Evolutionary conservation across 106 monocot genomes (phyloP).

Genomic region (Dendrobium catenatum): DNA sequence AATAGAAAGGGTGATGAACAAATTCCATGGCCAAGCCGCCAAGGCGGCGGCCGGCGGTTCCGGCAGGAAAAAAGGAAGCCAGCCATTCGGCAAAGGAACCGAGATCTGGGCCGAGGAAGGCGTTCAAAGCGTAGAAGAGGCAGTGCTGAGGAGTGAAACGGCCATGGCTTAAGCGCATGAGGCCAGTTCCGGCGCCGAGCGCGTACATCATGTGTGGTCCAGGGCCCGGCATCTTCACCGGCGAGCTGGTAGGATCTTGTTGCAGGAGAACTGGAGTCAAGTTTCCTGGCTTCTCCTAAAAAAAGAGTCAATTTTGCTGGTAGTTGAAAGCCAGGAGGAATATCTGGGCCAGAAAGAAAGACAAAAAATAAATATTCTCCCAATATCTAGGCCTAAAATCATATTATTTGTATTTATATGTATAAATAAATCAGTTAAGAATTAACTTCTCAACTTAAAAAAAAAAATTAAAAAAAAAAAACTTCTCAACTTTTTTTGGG

Average conservation of each 20-base stretch:
- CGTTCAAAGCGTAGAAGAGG: constrained; percentile 73
- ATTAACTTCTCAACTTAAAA: too few species aligned
- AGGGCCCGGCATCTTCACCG: constrained; percentile 66
- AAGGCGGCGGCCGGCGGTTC: constrained; percentile 17
- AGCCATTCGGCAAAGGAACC: constrained; percentile 85
- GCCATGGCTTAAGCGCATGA: constrained; percentile 45
- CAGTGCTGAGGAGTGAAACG: constrained; percentile 81
- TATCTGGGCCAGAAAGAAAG: too few species aligned
- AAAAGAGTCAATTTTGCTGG: too few species aligned
- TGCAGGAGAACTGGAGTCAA: neutral
- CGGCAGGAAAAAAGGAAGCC: constrained; percentile 11
- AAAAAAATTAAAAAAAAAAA: too few species aligned
- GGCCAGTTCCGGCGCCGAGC: constrained; percentile 44
- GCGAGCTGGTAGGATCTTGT: neutral
- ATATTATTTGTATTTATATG: too few species aligned
- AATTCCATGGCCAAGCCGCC: constrained; percentile 41
- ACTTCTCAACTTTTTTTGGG: too few species aligned
- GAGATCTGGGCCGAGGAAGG: constrained; percentile 89
- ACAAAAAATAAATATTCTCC: too few species aligned
- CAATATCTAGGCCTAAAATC: too few species aligned
- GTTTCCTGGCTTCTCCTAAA: too few species aligned
- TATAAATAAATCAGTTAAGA: too few species aligned
- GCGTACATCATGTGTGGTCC: constrained; percentile 82
- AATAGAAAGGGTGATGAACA: constrained; percentile 75
- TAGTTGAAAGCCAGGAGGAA: too few species aligned